Percentiles rank a stretch among this genome's conserved stretches.
These are phyloP conservation scores for Arxiozyma slooffiae DNA, from an alignment of 1,139 yeast species.

Conservation along the genomic window DNA sequence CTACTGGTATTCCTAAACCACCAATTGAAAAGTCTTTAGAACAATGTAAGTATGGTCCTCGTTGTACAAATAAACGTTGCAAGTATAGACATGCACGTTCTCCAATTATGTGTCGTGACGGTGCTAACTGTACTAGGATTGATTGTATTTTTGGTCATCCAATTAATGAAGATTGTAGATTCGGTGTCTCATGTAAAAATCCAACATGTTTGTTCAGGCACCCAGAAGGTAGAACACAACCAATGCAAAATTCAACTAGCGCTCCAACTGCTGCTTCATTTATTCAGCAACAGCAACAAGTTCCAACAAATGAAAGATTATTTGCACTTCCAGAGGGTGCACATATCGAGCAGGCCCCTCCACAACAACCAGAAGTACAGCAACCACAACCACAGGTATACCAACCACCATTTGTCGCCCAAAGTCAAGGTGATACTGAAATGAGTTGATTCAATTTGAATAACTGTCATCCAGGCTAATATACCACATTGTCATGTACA, in stretches of 20 bases:
- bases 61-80: slow-evolving; percentile 70
- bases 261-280: slow-evolving; percentile 5
- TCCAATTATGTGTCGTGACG: slow-evolving; percentile 68
- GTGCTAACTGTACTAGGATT: slow-evolving; percentile 61
- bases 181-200: slow-evolving; percentile 65
- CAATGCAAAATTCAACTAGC: slow-evolving; percentile 10
- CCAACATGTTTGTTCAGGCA: slow-evolving; percentile 63
- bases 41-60: slow-evolving; percentile 68
- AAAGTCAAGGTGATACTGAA: slow-evolving; percentile 23
- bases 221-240: slow-evolving; percentile 55
- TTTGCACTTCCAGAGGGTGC: slow-evolving; percentile 69
- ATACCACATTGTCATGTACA: neutral
- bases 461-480: neutral
- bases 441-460: slow-evolving; percentile 14
- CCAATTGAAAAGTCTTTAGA: slow-evolving; percentile 48
- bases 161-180: slow-evolving; percentile 65
- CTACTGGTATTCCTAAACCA: slow-evolving; percentile 18
- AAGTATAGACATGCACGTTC: slow-evolving; percentile 77
- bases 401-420: slow-evolving; percentile 14
- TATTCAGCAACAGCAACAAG: slow-evolving; percentile 6
- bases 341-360: slow-evolving; percentile 57
- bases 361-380: slow-evolving; percentile 40
- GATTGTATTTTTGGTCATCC: slow-evolving; percentile 84
- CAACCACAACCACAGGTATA: slow-evolving; percentile 33
- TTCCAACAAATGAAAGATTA: slow-evolving; percentile 44